phyloP scores from a whole-genome alignment of 768 basidiomycete species.

The Kwoniella pini region DNA sequence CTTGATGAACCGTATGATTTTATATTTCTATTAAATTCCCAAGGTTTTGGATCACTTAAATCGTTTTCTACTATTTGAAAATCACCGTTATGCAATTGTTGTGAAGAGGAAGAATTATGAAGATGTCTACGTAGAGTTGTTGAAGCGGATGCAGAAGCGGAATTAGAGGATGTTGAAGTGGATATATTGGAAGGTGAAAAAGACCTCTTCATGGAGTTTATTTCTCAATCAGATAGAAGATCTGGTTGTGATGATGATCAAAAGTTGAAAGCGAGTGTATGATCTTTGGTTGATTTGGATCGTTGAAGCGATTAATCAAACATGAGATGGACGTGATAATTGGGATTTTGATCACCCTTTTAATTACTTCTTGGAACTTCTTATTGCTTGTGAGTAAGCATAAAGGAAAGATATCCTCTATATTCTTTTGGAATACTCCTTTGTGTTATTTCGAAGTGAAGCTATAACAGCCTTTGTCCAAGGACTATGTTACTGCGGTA shows the following conservation, averaged over 20 bases:
- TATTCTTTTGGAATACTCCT: background rate
- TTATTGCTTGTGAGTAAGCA: too few species aligned
- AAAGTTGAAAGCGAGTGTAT: too few species aligned
- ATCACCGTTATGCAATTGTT: background rate
- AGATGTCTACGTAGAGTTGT: conserved; percentile 24
- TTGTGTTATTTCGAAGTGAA: too few species aligned
- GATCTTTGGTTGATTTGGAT: background rate
- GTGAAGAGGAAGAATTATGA: background rate
- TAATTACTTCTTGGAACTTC: too few species aligned
- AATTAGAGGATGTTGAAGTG: conserved; percentile 8
- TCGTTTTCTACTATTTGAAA: conserved; percentile 3
- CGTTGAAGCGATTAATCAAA: too few species aligned
- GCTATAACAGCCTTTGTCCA: background rate
- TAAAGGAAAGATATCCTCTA: background rate
- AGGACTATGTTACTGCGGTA: background rate
- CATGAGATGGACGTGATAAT: too few species aligned
- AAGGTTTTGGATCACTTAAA: conserved; percentile 42
- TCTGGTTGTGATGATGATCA: background rate
- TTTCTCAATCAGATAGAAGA: background rate
- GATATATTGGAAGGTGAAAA: conserved; percentile 7
- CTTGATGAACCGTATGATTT: conserved; percentile 36
- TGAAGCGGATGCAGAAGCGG: conserved; percentile 17
- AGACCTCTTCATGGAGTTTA: conserved; percentile 27
- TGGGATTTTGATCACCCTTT: too few species aligned
- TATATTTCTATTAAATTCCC: conserved; percentile 33